Conservation (phyloP, 2,329 filamentous ascomycete genomes). For the Lithohypha guttulata region DNA sequence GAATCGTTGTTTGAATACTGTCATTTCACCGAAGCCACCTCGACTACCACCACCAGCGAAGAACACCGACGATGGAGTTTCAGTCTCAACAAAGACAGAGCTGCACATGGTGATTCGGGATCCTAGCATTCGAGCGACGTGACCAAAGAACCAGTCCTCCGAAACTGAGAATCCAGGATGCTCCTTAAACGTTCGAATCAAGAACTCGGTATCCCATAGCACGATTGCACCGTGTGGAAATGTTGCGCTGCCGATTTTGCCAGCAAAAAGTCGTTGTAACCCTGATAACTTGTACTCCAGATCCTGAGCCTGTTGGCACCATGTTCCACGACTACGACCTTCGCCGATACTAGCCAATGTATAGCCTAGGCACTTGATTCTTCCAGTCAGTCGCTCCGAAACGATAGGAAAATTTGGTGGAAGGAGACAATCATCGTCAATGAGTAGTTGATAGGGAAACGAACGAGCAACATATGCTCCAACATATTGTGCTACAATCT, state of each 20-base stretch:
- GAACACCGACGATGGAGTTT: constrained; percentile 37
- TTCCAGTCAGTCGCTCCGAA: constrained; percentile 30
- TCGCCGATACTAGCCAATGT: constrained; percentile 38
- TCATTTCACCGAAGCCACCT: constrained; percentile 44
- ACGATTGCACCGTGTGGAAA: constrained; percentile 44
- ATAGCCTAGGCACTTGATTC: constrained; percentile 38
- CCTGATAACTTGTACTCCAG: constrained; percentile 44
- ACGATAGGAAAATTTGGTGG: constrained; percentile 40
- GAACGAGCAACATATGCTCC: constrained; percentile 36
- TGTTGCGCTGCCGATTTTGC: constrained; percentile 36
- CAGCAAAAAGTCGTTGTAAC: constrained; percentile 35
- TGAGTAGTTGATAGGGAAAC: constrained; percentile 39
- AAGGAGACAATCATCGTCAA: constrained; percentile 41
- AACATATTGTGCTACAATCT: constrained; percentile 41
- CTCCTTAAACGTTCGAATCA: constrained; percentile 36
- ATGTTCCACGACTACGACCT: constrained; percentile 27
- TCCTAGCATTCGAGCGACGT: constrained; percentile 36
- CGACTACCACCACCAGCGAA: constrained; percentile 30
- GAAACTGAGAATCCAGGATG: constrained; percentile 42
- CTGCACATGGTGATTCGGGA: constrained; percentile 40
- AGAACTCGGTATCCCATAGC: constrained; percentile 39
- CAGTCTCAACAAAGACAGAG: constrained; percentile 41
- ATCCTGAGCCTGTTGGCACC: constrained; percentile 39
- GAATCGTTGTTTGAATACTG: constrained; percentile 42
- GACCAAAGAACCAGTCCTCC: constrained; percentile 45